These are phyloP conservation scores for Penicillium malachiteum DNA, from an alignment of 495 filamentous ascomycete species.

Conservation along the genomic window DNA sequence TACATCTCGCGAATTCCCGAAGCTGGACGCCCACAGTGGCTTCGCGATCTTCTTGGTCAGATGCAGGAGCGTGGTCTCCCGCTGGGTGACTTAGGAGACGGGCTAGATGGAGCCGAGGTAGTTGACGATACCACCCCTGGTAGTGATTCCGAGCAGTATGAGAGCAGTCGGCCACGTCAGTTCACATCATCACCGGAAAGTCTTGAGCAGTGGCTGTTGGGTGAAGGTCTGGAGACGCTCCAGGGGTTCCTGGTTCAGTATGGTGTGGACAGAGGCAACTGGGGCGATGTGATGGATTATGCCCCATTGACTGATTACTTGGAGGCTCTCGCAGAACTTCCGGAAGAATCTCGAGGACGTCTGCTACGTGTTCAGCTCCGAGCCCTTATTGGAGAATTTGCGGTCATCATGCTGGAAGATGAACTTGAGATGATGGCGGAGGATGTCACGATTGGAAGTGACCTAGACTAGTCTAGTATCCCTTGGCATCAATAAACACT, in stretches of 20 bases:
- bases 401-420: slow-evolving; percentile 42
- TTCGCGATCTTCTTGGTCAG: slow-evolving; percentile 43
- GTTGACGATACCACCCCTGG: not conserved
- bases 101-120: not conserved
- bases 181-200: slow-evolving; percentile 30
- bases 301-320: slow-evolving; percentile 40
- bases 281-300: slow-evolving; percentile 39
- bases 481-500: not conserved
- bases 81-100: slow-evolving; percentile 22
- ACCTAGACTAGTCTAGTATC: not conserved
- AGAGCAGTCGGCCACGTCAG: slow-evolving; percentile 14
- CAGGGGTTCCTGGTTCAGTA: slow-evolving; percentile 41
- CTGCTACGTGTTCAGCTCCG: slow-evolving; percentile 35
- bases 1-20: slow-evolving; percentile 36
- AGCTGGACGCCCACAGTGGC: slow-evolving; percentile 37
- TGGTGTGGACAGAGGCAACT: slow-evolving; percentile 48
- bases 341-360: slow-evolving; percentile 24
- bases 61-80: slow-evolving; percentile 32
- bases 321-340: slow-evolving; percentile 31
- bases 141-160: not conserved
- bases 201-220: slow-evolving; percentile 40
- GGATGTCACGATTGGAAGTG: slow-evolving; percentile 17
- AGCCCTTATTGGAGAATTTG: slow-evolving; percentile 40
- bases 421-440: slow-evolving; percentile 36
- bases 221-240: slow-evolving; percentile 33